Evolutionary conservation across 2,329 filamentous ascomycete genomes (phyloP), one percentile per base, ranked within the genome.

Genomic region (Thyridium curvatum): DNA sequence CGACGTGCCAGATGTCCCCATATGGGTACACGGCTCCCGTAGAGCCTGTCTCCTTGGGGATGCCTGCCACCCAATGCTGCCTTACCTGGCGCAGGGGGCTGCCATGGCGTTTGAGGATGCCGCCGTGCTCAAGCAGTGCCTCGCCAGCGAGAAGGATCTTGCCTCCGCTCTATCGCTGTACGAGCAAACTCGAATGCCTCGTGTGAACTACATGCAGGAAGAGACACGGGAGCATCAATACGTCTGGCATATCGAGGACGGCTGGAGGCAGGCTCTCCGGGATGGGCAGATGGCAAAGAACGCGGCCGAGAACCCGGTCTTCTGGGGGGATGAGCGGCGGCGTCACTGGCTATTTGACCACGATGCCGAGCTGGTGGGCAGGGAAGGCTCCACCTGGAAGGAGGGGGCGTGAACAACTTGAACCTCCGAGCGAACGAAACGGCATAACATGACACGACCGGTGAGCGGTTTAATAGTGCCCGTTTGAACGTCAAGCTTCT

Each of bases 71-170:
- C 65, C 67, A 0, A 71, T 69, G 52, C 58, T 72, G 5, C 69
- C 69, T 0, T 71, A 72, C 42, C 55, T 71, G 17, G 68, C 68
- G 0, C 65, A 69, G 42, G 68, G 69, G 4, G 66, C 66, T 2
- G 64, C 64, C 3, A 63, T 65, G 47, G 59, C 64, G 1, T 59
- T 64, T 5, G 67, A 72, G 45, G 67, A 71, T 39, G 66, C 60
- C 2, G 65, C 59, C n/a, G 42, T 45, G 9, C 41, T 52, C 4
- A 43, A 48, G 9, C 46, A 47, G 8, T 48, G 46, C 33, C 42
- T 53, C 21, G 21, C 21, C 21, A 10, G 21, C 6, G 21, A 26
- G 21, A 10, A 10, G 10, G 21, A 10, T 6, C 21, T 26, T 10
- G 17, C 36, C 13, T 30, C 36, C 7, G 37, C 38, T 3, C 35